Evolutionary conservation across 176 grass and related monocot genomes (phyloP).

Genomic region (Eleusine indica): DNA sequence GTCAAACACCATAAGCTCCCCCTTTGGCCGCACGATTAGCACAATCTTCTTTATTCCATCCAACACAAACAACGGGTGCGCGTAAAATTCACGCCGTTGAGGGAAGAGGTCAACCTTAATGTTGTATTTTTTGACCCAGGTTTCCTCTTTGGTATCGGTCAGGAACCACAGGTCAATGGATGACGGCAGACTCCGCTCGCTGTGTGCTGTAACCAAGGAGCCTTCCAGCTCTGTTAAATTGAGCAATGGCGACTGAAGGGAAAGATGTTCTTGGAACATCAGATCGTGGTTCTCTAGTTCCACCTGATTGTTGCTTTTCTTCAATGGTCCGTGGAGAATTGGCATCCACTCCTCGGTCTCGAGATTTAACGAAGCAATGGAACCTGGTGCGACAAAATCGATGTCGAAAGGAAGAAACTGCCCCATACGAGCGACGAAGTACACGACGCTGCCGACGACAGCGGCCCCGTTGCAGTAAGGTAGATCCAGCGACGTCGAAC

Average conservation of each 20-base stretch:
- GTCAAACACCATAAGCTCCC: not conserved
- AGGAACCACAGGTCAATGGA: not conserved
- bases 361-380: not conserved
- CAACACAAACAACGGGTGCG: not conserved
- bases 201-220: not conserved
- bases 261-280: not conserved
- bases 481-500: not conserved
- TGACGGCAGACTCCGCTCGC: not conserved
- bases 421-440: too few relatives aligned
- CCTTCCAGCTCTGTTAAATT: not conserved
- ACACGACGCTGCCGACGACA: not conserved
- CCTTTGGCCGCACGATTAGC: not conserved
- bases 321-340: not conserved
- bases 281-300: not conserved
- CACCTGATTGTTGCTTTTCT: not conserved
- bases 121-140: not conserved
- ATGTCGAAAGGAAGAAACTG: too few relatives aligned
- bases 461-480: not conserved
- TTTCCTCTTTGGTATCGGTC: not conserved
- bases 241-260: not conserved
- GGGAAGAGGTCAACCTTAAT: not conserved
- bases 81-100: not conserved
- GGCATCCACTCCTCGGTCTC: conserved; percentile 21
- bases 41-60: not conserved
- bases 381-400: not conserved